Base-by-base conservation (phyloP, 2,329 filamentous ascomycete genomes). In the Ambrosiella beaveri region DNA sequence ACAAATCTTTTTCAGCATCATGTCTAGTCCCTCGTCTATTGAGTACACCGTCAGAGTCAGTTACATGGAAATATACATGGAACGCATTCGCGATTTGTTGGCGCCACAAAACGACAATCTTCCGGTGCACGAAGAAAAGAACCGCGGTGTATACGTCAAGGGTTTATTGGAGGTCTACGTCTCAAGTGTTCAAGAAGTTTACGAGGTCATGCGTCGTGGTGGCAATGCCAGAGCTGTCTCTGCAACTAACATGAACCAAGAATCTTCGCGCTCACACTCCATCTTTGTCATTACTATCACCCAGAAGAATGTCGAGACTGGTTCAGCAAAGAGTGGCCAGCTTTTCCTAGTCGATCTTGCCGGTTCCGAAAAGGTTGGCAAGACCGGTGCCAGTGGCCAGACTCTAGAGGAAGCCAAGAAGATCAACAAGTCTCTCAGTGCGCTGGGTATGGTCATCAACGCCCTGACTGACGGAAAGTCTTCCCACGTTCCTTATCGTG, bases 11-110 rank as follows among this genome's bases (percentile, higher is more conserved):
- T 84, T 86, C 65, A 95, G 87, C 72, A 97, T 97, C 70, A 78
- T 96, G 72, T 82, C 86, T 19, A 95, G 89, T 65, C 88, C 91
- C 49, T 84, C 84, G 65, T 95, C 88, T 64, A 96, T 97, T 69
- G 93, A 97, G 72, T 97, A 97, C 71, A 97, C 90, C n/a, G 91
- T 98, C 57, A 83, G 90, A 59, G 91, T 97, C 67, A 95, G 89
- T 71, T 97, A 97, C 72, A 96, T 98, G 90, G 93, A 98, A 72
- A 97, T 98, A 63, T 98, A 98, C 75, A 98, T 97, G 93, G 93
- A 98, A 74, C 83, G 86, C 65, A 97, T 98, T 69, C 82, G 91
- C 66, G 93, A 98, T 81, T 73, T 98, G 66, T 75, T 98, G 63
- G 83, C 85, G 27, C 93, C 93, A 9, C 86, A 90, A 61, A 95